Evolutionary conservation across 75 land plant genomes (phyloP), one percentile per base, ranked within the genome.

Genomic region (Sequoiadendron giganteum): DNA sequence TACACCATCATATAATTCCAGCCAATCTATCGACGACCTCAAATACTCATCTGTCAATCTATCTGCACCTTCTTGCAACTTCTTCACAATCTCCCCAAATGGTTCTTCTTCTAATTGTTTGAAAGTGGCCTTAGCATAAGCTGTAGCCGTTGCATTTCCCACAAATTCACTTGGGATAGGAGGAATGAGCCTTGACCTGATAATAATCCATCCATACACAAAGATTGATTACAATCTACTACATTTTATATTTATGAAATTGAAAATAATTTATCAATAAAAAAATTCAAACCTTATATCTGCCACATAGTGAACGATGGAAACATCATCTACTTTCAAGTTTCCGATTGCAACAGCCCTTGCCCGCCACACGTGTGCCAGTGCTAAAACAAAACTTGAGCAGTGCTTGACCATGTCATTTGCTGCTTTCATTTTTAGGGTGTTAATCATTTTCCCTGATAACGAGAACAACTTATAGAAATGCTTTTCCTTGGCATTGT

Each of bases 101-200:
- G n/a, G n/a, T n/a, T n/a, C n/a, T n/a, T n/a, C n/a, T n/a, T n/a
- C n/a, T n/a, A n/a, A n/a, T n/a, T n/a, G n/a, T n/a, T n/a, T n/a
- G n/a, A n/a, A n/a, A n/a, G n/a, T n/a, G n/a, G n/a, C n/a, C n/a
- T n/a, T n/a, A n/a, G n/a, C n/a, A n/a, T n/a, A n/a, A n/a, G n/a
- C n/a, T 90, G 90, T 89, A 25, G 90, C 15, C 61, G 89, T 89
- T 1, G 90, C 94, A 56, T 92, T 90, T 10, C 94, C 94, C 10
- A 88, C 55, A 76, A 82, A 91, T 15, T 87, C 78, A 43, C 40
- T 4, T 18, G 91, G 91, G 5, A 90, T 48, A 34, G 88, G 91
- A 38, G 90, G 94, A 3, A 47, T 18, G 65, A 93, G n/a, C 83
- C 89, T 83, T 48, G 65, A 34, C n/a, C 72, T 68, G 30, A 13